Evolutionary conservation across 2,329 filamentous ascomycete species (phyloP).

Genomic region (Oidium heveae): DNA sequence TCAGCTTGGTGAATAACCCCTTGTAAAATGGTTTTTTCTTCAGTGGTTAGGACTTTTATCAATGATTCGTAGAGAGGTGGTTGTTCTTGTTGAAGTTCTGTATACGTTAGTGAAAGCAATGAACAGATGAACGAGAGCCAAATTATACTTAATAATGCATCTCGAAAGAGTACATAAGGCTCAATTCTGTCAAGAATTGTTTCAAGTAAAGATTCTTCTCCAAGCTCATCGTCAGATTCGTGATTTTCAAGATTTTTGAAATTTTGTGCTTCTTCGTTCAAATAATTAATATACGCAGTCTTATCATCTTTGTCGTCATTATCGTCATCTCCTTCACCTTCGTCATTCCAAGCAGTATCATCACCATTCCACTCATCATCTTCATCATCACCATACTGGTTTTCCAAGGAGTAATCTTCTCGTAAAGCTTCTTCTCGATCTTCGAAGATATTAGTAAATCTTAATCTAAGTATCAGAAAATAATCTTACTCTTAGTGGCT

Average conservation of each 20-base stretch:
- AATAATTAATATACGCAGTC: slow-evolving; percentile 81
- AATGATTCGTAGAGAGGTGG: slow-evolving; percentile 68
- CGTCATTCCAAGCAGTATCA: slow-evolving; percentile 52
- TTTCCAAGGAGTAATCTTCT: slow-evolving; percentile 56
- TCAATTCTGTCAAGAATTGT: slow-evolving; percentile 89
- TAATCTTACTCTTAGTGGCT: slow-evolving; percentile 51
- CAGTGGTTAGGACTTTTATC: slow-evolving; percentile 49
- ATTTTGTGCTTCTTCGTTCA: slow-evolving; percentile 81
- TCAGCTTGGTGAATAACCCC: slow-evolving; percentile 31
- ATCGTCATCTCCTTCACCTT: slow-evolving; percentile 26
- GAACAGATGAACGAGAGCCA: background rate
- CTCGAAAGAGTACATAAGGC: slow-evolving; percentile 74
- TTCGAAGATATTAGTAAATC: slow-evolving; percentile 12
- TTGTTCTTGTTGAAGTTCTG: slow-evolving; percentile 74
- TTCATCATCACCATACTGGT: slow-evolving; percentile 42
- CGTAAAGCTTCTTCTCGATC: slow-evolving; percentile 79
- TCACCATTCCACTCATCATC: slow-evolving; percentile 50
- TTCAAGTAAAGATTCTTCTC: slow-evolving; percentile 83
- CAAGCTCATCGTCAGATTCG: slow-evolving; percentile 63
- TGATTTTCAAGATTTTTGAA: slow-evolving; percentile 45
- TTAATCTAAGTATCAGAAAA: background rate
- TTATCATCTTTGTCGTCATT: slow-evolving; percentile 26
- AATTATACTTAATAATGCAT: slow-evolving; percentile 53
- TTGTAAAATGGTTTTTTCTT: slow-evolving; percentile 64
- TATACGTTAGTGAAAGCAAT: slow-evolving; percentile 3